These are phyloP conservation scores for Kalanchoe fedtschenkoi DNA, from an alignment of 164 flowering plant genomes.

Conservation along the genomic window DNA sequence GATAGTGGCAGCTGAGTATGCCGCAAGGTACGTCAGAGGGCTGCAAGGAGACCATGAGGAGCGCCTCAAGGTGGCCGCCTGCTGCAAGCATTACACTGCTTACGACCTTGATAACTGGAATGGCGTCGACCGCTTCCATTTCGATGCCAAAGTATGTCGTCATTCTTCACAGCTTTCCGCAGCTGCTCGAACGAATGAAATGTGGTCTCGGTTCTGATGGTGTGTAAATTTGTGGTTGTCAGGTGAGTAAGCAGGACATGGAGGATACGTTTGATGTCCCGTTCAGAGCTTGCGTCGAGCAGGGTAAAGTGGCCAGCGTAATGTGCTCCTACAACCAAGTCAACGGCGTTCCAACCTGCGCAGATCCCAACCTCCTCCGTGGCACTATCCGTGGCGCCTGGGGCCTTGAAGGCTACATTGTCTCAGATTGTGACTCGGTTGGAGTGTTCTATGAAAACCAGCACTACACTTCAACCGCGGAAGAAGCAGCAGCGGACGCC, in stretches of 20 bases:
- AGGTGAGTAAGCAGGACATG: slow-evolving; percentile 89
- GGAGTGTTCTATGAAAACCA: slow-evolving; percentile 61
- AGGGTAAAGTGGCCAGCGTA: slow-evolving; percentile 83
- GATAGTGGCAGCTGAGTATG: slow-evolving; percentile 51
- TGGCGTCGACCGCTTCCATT: slow-evolving; percentile 82
- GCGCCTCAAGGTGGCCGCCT: slow-evolving; percentile 81
- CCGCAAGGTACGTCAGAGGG: slow-evolving; percentile 65
- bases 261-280: slow-evolving; percentile 76
- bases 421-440: slow-evolving; percentile 90
- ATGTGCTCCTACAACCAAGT: slow-evolving; percentile 96
- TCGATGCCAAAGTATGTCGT: slow-evolving; percentile 56
- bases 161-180: not conserved
- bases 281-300: slow-evolving; percentile 59
- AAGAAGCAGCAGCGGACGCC: slow-evolving; percentile 86
- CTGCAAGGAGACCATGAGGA: slow-evolving; percentile 51
- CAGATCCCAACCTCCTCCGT: slow-evolving; percentile 64
- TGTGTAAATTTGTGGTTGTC: not conserved
- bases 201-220: not conserved
- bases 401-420: slow-evolving; percentile 94
- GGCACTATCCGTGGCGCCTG: slow-evolving; percentile 53
- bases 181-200: not conserved
- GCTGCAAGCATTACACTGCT: slow-evolving; percentile 91
- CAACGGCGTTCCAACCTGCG: slow-evolving; percentile 88
- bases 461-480: slow-evolving; percentile 76
- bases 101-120: slow-evolving; percentile 93